Evolutionary conservation across 2,329 filamentous ascomycete species (phyloP).

Genomic region (Aspergillus ochraceus): DNA sequence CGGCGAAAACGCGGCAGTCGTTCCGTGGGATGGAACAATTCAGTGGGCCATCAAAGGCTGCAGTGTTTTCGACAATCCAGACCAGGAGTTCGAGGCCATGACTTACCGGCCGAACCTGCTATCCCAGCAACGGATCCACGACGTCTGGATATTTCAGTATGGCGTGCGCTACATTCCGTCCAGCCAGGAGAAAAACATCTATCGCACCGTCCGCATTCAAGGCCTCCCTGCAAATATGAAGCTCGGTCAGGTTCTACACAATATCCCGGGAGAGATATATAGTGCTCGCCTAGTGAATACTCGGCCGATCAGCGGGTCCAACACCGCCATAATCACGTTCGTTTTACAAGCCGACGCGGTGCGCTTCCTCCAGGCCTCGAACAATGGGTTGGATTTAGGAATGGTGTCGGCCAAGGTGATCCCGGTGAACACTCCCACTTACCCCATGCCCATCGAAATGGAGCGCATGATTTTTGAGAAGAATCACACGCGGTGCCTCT

Average conservation of each 20-base stretch:
- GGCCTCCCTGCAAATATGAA: slow-evolving; percentile 23
- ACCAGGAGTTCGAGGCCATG: slow-evolving; percentile 22
- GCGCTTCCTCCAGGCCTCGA: slow-evolving; percentile 20
- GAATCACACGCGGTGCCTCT: slow-evolving; percentile 29
- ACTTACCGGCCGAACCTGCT: slow-evolving; percentile 10
- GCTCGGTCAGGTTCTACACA: slow-evolving; percentile 25
- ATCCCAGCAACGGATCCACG: slow-evolving; percentile 7
- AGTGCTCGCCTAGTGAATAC: slow-evolving; percentile 32
- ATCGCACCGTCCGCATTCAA: slow-evolving; percentile 32
- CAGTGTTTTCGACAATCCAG: slow-evolving; percentile 22
- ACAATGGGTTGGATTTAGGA: slow-evolving; percentile 20
- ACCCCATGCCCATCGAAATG: slow-evolving; percentile 27
- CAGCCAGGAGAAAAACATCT: slow-evolving; percentile 21
- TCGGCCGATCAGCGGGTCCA: slow-evolving; percentile 26
- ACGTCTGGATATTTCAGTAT: slow-evolving; percentile 30
- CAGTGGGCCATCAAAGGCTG: slow-evolving; percentile 21
- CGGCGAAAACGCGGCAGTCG: background rate
- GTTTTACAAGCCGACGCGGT: slow-evolving; percentile 25
- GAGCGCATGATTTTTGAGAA: slow-evolving; percentile 19
- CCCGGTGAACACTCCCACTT: slow-evolving; percentile 31
- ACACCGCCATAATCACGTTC: slow-evolving; percentile 33
- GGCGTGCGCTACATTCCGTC: slow-evolving; percentile 32
- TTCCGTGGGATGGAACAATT: slow-evolving; percentile 24
- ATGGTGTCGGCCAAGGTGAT: slow-evolving; percentile 19
- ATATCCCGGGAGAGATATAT: slow-evolving; percentile 27